Base-by-base conservation (phyloP, 129 eudicot genomes). In the Gnaphalium uliginosum region DNA sequence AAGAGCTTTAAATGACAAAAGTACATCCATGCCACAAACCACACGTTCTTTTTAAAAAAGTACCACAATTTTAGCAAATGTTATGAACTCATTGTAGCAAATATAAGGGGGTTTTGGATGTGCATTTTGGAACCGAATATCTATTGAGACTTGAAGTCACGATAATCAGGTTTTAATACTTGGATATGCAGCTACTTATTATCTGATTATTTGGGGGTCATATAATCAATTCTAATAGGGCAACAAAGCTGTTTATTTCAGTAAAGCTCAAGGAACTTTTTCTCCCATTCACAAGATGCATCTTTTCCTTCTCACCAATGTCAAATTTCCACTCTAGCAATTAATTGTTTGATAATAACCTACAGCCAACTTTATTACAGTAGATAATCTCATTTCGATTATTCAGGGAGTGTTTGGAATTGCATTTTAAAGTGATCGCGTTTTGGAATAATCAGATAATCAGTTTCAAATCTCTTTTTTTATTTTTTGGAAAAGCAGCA, bases 1-100 rank as follows among this genome's bases (percentile, higher is more conserved):
- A 81, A 72, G 7, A 63, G 69, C 51, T 69, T 73, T 57, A 53
- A 26, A 51, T 21, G 60, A 43, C 59, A 23, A 4, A 58, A 4
- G 18, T 8, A 39, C 21, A 56, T 29, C 32, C 62, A 71, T 41
- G 53, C 51, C 35, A 43, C 8, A 59, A 33, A 19, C n/a, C 48
- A 46, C 60, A 46, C 46, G 22, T 41, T 37, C 9, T 41, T 67
- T 39, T 22, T 10, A 21, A 25, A 11, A 8, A 48, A 24, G 14
- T 25, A 35, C 41, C 25, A 50, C 1, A 6, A 15, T 18, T 35
- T 66, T 35, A n/a, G 14, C 66, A 21, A 56, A 56, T 3, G 7
- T 32, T 35, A 35, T 22, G 22, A 72, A 22, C 14, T 72, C 33
- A 7, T n/a, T 21, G 35, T 19, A 29, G 24, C 48, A 54, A 6